These are phyloP conservation scores for Pseudonectria foliicola DNA, from an alignment of 2,329 filamentous ascomycete species.

Conservation along the genomic window DNA sequence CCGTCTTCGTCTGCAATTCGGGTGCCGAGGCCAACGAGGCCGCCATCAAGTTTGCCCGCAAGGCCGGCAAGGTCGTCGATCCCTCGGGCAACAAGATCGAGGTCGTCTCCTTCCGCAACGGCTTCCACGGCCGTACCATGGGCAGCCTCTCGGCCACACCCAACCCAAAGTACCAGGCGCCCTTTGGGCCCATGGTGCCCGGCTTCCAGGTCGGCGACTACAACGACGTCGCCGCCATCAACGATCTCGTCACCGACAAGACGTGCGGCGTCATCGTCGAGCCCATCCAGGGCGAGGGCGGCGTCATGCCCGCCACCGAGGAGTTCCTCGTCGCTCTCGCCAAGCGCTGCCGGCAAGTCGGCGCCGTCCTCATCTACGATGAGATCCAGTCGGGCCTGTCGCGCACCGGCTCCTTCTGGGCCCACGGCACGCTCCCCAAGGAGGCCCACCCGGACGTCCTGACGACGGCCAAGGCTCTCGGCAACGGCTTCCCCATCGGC, in stretches of 20 bases:
- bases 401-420: constrained; percentile 86
- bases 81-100: constrained; percentile 69
- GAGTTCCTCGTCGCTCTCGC: constrained; percentile 84
- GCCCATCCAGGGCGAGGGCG: constrained; percentile 95
- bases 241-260: constrained; percentile 68
- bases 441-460: constrained; percentile 89
- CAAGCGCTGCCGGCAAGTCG: constrained; percentile 75
- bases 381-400: constrained; percentile 95
- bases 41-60: constrained; percentile 92
- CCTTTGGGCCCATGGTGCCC: constrained; percentile 91
- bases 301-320: constrained; percentile 74
- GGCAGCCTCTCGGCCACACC: constrained; percentile 91
- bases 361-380: constrained; percentile 85
- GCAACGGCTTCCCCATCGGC: constrained; percentile 93
- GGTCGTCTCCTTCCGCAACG: constrained; percentile 82
- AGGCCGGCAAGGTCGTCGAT: constrained; percentile 72
- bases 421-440: constrained; percentile 65
- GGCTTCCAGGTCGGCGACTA: constrained; percentile 82
- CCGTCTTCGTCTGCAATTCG: constrained; percentile 92
- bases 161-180: constrained; percentile 95
- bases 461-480: constrained; percentile 90
- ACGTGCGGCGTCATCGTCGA: constrained; percentile 95
- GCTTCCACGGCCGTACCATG: constrained; percentile 97
- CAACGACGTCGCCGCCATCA: constrained; percentile 71
- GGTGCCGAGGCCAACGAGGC: constrained; percentile 97